phyloP scores from a whole-genome alignment of 2,329 filamentous ascomycete species.

The Nothophaeocryptopus gaeumannii region DNA sequence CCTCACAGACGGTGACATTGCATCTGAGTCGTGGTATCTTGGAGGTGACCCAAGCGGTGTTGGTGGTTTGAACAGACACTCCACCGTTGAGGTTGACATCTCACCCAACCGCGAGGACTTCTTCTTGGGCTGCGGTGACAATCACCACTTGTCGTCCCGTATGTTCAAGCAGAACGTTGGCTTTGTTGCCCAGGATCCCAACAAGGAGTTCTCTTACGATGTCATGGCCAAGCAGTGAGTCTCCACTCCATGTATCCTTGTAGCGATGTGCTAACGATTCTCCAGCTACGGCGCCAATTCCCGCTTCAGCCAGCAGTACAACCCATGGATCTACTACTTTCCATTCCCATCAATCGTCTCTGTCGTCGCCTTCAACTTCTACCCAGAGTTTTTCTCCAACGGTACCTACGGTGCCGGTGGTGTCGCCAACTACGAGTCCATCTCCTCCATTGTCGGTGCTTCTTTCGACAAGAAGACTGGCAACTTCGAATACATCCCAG shows the following conservation, averaged over 20 bases:
- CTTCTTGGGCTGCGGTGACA: constrained; percentile 35
- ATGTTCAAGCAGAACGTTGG: constrained; percentile 33
- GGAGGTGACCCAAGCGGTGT: constrained; percentile 24
- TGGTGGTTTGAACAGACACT: constrained; percentile 33
- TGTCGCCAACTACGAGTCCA: constrained; percentile 36
- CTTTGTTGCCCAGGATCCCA: constrained; percentile 18
- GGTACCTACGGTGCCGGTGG: constrained; percentile 38
- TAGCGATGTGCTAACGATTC: neutral
- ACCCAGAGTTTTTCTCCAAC: constrained; percentile 36
- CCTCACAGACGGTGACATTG: constrained; percentile 30
- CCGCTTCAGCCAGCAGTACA: constrained; percentile 26
- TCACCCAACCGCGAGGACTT: constrained; percentile 36
- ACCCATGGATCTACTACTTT: constrained; percentile 36
- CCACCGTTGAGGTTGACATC: constrained; percentile 32
- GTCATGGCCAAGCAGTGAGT: constrained; percentile 30
- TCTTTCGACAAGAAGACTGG: constrained; percentile 25
- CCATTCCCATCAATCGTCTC: constrained; percentile 34
- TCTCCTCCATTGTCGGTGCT: constrained; percentile 32
- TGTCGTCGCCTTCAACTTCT: constrained; percentile 31
- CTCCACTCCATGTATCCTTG: constrained; percentile 3
- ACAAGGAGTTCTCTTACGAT: constrained; percentile 28
- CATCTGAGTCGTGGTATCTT: constrained; percentile 29
- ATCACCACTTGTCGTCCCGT: constrained; percentile 33
- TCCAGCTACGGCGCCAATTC: constrained; percentile 16
- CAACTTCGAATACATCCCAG: constrained; percentile 31